Evolutionary conservation across 2,329 filamentous ascomycete species (phyloP).

Genomic region (Diplodia scrobiculata): DNA sequence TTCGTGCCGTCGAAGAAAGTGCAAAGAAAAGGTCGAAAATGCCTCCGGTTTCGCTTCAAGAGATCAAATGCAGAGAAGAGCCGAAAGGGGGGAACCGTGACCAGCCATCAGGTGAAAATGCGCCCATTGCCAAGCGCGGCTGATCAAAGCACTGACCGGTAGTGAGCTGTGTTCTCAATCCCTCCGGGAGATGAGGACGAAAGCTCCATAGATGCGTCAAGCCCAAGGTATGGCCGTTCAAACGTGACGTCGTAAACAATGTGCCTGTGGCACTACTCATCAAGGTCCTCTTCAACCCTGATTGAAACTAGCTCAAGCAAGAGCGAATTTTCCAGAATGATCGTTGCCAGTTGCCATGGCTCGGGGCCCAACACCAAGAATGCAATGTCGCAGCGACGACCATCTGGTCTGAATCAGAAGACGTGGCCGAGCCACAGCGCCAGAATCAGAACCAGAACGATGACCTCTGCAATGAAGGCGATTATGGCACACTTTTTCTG

Average conservation of each 20-base stretch:
- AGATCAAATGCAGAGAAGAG: background rate
- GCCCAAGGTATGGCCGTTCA: slow-evolving; percentile 1
- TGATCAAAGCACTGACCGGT: background rate
- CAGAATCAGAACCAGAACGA: slow-evolving; percentile 7
- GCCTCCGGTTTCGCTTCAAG: background rate
- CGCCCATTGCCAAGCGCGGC: background rate
- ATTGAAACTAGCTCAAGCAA: background rate
- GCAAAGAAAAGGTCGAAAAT: background rate
- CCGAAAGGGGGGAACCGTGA: background rate
- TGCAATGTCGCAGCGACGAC: background rate
- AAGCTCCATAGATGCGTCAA: background rate
- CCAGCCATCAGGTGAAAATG: background rate
- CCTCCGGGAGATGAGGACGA: background rate
- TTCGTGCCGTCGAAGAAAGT: background rate
- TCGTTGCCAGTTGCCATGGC: background rate
- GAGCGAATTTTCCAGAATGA: background rate
- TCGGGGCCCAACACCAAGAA: no score
- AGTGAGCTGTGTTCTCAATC: background rate
- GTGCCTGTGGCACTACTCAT: background rate
- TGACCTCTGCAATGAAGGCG: background rate
- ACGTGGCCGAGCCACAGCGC: slow-evolving; percentile 14
- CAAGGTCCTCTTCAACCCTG: background rate
- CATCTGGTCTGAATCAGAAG: background rate
- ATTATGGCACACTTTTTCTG: slow-evolving; percentile 20
- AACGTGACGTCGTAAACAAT: slow-evolving; percentile 3